These are phyloP conservation scores for Leucocoprinus sp. DNA, from an alignment of 768 basidiomycete genomes.

Conservation along the genomic window DNA sequence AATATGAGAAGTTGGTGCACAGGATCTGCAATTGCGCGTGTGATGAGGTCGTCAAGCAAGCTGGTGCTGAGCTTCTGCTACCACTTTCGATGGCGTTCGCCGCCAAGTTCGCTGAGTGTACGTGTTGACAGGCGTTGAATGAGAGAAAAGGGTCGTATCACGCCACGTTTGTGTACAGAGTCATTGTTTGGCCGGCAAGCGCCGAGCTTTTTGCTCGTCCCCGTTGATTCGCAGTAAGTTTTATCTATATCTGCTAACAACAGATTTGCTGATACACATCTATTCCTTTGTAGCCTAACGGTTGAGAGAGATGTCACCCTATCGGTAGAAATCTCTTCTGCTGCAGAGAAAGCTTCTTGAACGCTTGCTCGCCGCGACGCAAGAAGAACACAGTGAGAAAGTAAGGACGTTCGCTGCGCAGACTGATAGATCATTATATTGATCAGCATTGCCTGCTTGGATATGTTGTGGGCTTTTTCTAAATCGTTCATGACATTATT, in stretches of 20 bases:
- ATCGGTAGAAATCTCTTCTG: constrained; percentile 69
- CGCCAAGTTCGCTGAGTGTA: constrained; percentile 78
- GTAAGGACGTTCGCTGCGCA: constrained; percentile 60
- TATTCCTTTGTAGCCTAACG: constrained; percentile 44
- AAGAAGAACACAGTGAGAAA: constrained; percentile 99
- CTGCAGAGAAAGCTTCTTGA: constrained; percentile 83
- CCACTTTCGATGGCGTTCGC: constrained; percentile 94
- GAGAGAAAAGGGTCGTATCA: constrained; percentile 84
- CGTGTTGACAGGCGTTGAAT: constrained; percentile 77
- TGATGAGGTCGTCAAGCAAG: constrained; percentile 98
- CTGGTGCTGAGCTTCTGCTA: constrained; percentile 89
- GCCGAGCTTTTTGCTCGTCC: constrained; percentile 94
- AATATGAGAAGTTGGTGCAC: constrained; percentile 71
- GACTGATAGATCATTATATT: too few species aligned
- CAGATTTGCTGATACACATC: constrained; percentile 10
- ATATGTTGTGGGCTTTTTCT: too few species aligned
- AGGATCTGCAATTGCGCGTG: constrained; percentile 97
- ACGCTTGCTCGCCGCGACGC: constrained; percentile 82
- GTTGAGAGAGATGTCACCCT: constrained; percentile 89
- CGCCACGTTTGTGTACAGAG: constrained; percentile 90
- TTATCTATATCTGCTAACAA: constrained; percentile 17
- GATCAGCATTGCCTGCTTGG: too few species aligned
- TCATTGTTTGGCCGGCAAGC: constrained; percentile 74
- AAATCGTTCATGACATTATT: too few species aligned
- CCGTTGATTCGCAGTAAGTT: constrained; percentile 86